Evolutionary conservation across 73 alveolate genomes (phyloP).

Genomic region (Paramecium tetraurelia): DNA sequence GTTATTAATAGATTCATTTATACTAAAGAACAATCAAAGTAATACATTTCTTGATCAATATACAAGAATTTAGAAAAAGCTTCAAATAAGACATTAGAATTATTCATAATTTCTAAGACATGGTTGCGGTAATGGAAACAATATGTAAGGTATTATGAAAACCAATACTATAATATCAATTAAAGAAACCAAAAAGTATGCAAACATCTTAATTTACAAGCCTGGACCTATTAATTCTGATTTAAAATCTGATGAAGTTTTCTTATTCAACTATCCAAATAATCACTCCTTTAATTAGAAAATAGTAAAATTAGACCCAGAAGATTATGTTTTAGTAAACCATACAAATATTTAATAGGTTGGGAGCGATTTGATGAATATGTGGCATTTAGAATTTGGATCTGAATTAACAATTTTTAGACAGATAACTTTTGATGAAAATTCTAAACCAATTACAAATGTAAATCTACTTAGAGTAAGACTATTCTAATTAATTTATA

Average conservation of each 20-base stretch:
- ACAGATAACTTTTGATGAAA: neutral
- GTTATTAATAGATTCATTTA: neutral
- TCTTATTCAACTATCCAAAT: neutral
- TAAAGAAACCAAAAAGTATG: neutral
- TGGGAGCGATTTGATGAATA: neutral
- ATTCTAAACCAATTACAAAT: neutral
- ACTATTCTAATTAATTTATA: neutral
- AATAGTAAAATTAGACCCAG: neutral
- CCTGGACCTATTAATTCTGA: neutral
- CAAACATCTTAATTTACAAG: neutral
- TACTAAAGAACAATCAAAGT: neutral
- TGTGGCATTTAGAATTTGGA: neutral
- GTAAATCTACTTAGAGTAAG: neutral
- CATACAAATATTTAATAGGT: neutral
- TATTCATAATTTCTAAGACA: neutral
- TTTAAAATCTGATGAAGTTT: neutral
- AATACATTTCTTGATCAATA: neutral
- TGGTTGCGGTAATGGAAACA: neutral
- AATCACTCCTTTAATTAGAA: neutral
- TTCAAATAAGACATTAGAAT: neutral
- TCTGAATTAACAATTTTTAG: neutral
- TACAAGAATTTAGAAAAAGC: neutral
- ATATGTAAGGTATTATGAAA: neutral
- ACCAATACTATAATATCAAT: neutral
- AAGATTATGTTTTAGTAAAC: neutral